phyloP scores from a whole-genome alignment of 176 grass and related monocot species.

The Otatea glauca region DNA sequence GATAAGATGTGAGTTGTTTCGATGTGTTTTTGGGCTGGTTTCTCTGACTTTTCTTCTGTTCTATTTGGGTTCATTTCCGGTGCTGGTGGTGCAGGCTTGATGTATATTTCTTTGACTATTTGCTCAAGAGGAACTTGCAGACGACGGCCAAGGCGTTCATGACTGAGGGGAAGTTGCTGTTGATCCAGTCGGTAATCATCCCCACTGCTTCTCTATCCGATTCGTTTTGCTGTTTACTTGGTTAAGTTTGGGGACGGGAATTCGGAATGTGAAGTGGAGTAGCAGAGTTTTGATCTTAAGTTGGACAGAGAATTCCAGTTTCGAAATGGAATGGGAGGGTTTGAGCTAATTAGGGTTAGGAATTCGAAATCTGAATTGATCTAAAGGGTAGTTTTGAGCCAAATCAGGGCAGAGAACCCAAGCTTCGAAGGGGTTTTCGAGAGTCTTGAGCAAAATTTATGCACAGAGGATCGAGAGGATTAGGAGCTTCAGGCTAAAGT shows the following conservation, averaged over 20 bases:
- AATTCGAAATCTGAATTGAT: neutral
- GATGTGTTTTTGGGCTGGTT: slow-evolving; percentile 1
- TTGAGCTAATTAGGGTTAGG: neutral
- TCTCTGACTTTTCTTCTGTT: neutral
- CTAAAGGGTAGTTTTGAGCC: no score
- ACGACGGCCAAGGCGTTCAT: slow-evolving; percentile 93
- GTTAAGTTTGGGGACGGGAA: neutral
- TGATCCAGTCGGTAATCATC: slow-evolving; percentile 90
- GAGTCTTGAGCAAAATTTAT: neutral
- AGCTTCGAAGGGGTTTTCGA: neutral
- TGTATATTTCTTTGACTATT: slow-evolving; percentile 97
- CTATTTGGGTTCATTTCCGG: slow-evolving; percentile 31
- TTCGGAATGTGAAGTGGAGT: slow-evolving; percentile 42
- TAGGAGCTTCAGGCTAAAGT: neutral
- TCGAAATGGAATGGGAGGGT: neutral
- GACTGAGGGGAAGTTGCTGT: slow-evolving; percentile 87
- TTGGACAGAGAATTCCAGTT: neutral
- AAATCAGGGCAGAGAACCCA: neutral
- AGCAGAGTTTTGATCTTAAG: neutral
- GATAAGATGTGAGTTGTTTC: slow-evolving; percentile 84
- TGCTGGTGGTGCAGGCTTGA: slow-evolving; percentile 73
- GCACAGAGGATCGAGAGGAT: neutral
- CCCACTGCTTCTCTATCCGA: neutral
- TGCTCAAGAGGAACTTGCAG: slow-evolving; percentile 90
- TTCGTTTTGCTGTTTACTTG: neutral